A percentile compares a stretch with the other conserved stretches of the same genome.
phyloP scores from a whole-genome alignment of 2,329 filamentous ascomycete genomes.

The Apiospora kogelbergensis region DNA sequence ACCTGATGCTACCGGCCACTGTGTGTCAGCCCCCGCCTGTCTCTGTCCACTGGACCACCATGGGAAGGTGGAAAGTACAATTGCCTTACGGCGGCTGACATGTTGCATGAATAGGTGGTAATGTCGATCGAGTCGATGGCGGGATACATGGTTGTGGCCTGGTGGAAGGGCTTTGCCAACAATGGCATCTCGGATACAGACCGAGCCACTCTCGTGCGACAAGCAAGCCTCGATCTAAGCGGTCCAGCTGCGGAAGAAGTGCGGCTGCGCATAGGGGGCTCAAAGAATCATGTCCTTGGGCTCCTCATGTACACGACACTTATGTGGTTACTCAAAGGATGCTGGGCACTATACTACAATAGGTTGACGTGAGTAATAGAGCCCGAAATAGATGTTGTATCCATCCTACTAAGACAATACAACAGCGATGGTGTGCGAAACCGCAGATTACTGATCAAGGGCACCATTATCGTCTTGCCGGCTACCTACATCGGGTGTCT shows the following conservation, averaged over 20 bases:
- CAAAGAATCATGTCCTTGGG: conserved; percentile 24
- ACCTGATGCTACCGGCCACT: conserved; percentile 22
- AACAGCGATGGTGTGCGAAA: conserved; percentile 39
- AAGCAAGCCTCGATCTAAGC: neutral
- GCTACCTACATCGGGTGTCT: conserved; percentile 45
- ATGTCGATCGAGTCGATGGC: conserved; percentile 26
- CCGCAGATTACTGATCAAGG: conserved; percentile 36
- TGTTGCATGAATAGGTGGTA: conserved; percentile 16
- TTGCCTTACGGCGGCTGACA: neutral
- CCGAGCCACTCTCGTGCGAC: conserved; percentile 15
- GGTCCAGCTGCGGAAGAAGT: conserved; percentile 20
- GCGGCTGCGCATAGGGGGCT: conserved; percentile 22
- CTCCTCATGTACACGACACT: conserved; percentile 25
- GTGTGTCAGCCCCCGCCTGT: conserved; percentile 15
- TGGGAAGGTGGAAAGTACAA: too few relatives aligned
- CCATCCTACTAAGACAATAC: neutral
- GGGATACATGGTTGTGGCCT: conserved; percentile 24
- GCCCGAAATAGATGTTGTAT: neutral
- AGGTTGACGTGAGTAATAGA: conserved; percentile 22
- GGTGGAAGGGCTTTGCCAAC: conserved; percentile 27
- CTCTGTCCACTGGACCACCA: neutral
- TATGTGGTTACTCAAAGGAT: conserved; percentile 26
- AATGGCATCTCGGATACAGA: conserved; percentile 24
- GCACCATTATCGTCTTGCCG: conserved; percentile 41
- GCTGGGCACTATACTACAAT: conserved; percentile 26